A percentile compares a stretch with the other conserved stretches of the same genome.
phyloP scores from a whole-genome alignment of 169 alveolate genomes.

The Plasmodium knowlesi region DNA sequence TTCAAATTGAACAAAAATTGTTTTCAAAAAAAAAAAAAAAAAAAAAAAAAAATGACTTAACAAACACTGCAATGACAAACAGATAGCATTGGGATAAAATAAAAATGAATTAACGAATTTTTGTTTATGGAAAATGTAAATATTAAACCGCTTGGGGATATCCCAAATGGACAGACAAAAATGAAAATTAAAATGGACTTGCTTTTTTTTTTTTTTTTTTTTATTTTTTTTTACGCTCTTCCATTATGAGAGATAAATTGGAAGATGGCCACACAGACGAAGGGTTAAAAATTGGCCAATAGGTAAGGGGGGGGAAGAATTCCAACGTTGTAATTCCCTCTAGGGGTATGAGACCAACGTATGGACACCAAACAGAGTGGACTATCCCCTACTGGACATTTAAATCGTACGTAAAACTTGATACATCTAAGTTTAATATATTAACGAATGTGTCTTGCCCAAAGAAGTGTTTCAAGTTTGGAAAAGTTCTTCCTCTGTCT shows the following conservation, averaged over 20 bases:
- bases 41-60: background rate
- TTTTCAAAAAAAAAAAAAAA: background rate
- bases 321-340: background rate
- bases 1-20: background rate
- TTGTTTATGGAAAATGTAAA: background rate
- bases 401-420: conserved; percentile 31
- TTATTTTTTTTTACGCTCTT: background rate
- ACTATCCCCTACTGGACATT: background rate
- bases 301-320: background rate
- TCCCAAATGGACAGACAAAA: background rate
- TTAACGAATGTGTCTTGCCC: conserved; percentile 56
- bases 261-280: background rate
- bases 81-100: background rate
- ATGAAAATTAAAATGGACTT: background rate
- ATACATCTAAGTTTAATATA: conserved; percentile 68
- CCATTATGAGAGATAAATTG: background rate
- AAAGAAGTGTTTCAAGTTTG: conserved; percentile 87
- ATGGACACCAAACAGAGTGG: background rate
- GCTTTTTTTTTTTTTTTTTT: background rate
- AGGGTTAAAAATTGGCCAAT: background rate
- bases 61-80: background rate
- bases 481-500: conserved; percentile 92
- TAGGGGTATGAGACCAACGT: background rate
- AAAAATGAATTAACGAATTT: background rate
- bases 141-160: background rate